A percentile compares a stretch with the other conserved stretches of the same genome.
Evolutionary conservation across 2,329 filamentous ascomycete species (phyloP).

Genomic region (Pyrenochaeta sp.): DNA sequence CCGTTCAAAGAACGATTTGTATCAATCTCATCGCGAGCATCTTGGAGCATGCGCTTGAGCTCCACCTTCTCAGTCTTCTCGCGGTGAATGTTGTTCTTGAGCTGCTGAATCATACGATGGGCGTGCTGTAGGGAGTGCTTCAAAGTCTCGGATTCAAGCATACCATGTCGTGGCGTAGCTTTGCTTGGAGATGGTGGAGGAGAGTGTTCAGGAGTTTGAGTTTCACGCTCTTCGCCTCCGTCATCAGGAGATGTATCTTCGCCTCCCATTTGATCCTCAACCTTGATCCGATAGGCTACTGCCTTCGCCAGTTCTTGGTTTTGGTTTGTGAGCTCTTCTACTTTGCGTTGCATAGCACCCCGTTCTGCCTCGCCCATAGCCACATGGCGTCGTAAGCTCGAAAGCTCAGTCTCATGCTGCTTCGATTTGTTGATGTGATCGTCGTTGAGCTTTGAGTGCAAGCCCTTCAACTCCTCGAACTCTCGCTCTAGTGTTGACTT

Average conservation of each 20-base stretch:
- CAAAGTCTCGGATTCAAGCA: conserved; percentile 93
- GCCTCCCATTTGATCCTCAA: conserved; percentile 67
- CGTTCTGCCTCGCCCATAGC: conserved; percentile 81
- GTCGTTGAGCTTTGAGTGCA: conserved; percentile 78
- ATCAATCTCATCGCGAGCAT: conserved; percentile 90
- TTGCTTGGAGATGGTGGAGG: conserved; percentile 91
- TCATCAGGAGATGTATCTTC: conserved; percentile 57
- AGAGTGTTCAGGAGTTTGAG: conserved; percentile 81
- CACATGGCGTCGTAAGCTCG: conserved; percentile 80
- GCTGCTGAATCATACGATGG: conserved; percentile 93
- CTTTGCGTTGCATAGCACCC: conserved; percentile 77
- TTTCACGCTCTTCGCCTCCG: conserved; percentile 63
- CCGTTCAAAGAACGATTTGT: conserved; percentile 62
- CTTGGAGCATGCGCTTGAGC: conserved; percentile 91
- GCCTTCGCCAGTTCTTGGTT: conserved; percentile 91
- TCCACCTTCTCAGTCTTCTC: conserved; percentile 99
- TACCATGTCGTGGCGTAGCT: conserved; percentile 85
- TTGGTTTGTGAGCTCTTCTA: conserved; percentile 86
- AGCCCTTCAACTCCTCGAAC: conserved; percentile 85
- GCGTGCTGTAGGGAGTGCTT: conserved; percentile 94
- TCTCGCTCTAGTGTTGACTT: conserved; percentile 83
- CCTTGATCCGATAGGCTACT: conserved; percentile 75
- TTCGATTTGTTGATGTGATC: conserved; percentile 80
- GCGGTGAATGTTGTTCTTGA: conserved; percentile 92
- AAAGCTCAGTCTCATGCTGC: conserved; percentile 87